Evolutionary conservation across 225 moss, liverwort and hornwort genomes (phyloP).

Genomic region (Anthoceros angustus): DNA sequence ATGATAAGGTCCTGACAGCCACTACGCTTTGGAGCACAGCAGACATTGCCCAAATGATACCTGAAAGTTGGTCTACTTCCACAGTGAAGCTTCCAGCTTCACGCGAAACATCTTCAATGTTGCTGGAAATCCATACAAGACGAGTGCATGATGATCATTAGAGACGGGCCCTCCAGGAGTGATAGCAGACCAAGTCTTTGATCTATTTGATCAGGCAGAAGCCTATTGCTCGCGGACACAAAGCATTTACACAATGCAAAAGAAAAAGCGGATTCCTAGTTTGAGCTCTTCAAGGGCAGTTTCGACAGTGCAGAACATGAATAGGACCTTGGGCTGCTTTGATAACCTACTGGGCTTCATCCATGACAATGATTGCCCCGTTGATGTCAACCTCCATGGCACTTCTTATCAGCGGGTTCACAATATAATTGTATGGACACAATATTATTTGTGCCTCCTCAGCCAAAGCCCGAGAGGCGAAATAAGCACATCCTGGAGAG

Average conservation of each 20-base stretch:
- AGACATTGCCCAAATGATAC: conserved; percentile 17
- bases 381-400: conserved; percentile 51
- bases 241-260: neutral
- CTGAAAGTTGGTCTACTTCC: conserved; percentile 31
- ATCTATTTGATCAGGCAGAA: neutral
- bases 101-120: conserved; percentile 66
- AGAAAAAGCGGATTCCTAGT: neutral
- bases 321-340: neutral
- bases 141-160: neutral
- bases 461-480: conserved; percentile 51
- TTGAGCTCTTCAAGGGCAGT: neutral
- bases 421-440: conserved; percentile 60
- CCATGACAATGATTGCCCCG: conserved; percentile 51
- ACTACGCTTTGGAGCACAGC: neutral
- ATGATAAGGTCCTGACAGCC: neutral
- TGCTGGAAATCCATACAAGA: conserved; percentile 21
- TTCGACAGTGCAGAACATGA: neutral
- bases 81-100: conserved; percentile 62
- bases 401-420: conserved; percentile 53
- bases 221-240: no score
- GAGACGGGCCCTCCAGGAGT: neutral
- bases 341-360: conserved; percentile 63
- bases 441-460: conserved; percentile 57
- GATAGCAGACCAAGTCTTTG: no score
- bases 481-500: conserved; percentile 61